Base-by-base conservation (phyloP, 805 yeast species). In the Starmera quercuum region DNA sequence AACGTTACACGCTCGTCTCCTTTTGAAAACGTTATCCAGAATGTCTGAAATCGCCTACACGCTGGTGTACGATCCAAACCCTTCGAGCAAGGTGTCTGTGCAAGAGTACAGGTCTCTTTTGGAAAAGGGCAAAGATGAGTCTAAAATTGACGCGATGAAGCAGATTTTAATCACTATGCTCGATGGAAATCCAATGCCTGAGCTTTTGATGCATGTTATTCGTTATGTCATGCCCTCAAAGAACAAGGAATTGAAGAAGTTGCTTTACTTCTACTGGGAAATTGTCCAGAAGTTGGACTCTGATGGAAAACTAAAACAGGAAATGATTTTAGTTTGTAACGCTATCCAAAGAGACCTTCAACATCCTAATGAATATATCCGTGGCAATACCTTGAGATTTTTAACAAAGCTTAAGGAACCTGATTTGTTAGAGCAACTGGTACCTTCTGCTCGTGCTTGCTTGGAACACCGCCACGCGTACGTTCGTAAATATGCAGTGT, bases 321-420 rank as follows among this genome's bases (percentile, higher is more conserved):
- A 92, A 64, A 92, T 92, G 97, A 90, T 94, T 61, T 75, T 92
- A 44, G 97, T 90, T 32, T 92, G 97, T 66, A 94, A 94, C 59
- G 96, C 97, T 34, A 86, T 92, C 52, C 95, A 92, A 61, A 88
- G 87, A 59, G 99, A 92, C 58, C 73, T 92, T 49, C 97, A 88
- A 63, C 98, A 94, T 63, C 96, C 98, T 33, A 92, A 92, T 66
- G 98, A 92, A 62, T 92, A 81, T 56, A 82, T 92, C 44, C 77
- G 97, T 52, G 99, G 99, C 47, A 86, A 86, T 51, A 90, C 97
- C 8, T 69, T 92, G 59, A 77, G 97, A 52, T 90, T 87, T 59
- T 71, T 94, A 53, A 75, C 90, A 39, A 94, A 92, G 56, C 70
- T 92, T 55, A 82, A 78, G 54, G 97, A 92, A 63, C 82, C 94